Evolutionary conservation across 75 land plant genomes (phyloP).

Genomic region (Pinus albicaulis): DNA sequence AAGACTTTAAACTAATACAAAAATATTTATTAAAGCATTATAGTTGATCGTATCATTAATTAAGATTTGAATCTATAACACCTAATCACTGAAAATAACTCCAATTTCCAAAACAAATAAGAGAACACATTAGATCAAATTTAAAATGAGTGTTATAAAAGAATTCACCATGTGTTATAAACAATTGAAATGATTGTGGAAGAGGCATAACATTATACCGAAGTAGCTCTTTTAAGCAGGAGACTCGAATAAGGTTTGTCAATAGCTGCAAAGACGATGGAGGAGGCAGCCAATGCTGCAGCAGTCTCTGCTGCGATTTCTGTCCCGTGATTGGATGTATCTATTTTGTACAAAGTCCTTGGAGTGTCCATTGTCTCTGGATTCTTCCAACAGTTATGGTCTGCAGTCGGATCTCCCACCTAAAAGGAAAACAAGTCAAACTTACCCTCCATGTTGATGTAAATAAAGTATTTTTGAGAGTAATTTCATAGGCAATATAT

Average conservation of each 20-base stretch:
- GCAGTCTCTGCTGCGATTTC: conserved; percentile 68
- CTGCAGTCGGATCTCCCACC: conserved; percentile 37
- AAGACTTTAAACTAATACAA: too few species aligned
- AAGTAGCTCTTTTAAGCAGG: conserved; percentile 71
- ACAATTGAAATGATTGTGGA: background rate
- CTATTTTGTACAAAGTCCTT: conserved; percentile 21
- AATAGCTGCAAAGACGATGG: conserved; percentile 60
- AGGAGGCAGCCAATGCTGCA: conserved; percentile 88
- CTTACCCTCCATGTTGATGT: background rate
- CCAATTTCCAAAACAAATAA: too few species aligned
- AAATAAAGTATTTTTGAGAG: too few species aligned
- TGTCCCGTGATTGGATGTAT: conserved; percentile 13
- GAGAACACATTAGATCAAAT: background rate
- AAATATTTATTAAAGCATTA: too few species aligned
- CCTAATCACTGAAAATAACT: too few species aligned
- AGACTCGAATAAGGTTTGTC: conserved; percentile 50
- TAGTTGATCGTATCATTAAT: background rate
- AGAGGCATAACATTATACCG: conserved; percentile 19
- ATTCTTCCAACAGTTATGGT: conserved; percentile 51
- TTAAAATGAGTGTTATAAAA: too few species aligned
- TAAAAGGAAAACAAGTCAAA: background rate
- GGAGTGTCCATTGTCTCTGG: conserved; percentile 53
- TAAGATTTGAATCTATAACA: background rate
- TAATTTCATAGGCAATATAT: too few species aligned
- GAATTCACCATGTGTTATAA: background rate